Conservation (phyloP, 768 basidiomycete genomes). For the Xanthoconium purpureum region DNA sequence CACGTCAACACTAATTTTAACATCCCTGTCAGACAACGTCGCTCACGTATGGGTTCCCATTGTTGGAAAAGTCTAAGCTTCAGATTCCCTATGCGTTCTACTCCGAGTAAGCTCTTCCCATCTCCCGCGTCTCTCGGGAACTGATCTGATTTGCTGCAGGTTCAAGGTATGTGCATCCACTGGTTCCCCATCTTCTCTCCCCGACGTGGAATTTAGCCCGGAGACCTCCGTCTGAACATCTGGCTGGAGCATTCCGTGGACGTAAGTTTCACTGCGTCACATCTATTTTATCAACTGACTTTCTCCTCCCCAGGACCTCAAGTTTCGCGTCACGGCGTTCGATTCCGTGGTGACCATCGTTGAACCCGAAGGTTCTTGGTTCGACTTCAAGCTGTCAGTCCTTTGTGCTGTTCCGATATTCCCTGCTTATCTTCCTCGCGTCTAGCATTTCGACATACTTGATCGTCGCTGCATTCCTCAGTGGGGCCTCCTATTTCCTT, state of each 20-base stretch:
- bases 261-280: constrained; percentile 37
- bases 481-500: constrained; percentile 59
- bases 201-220: constrained; percentile 47
- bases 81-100: constrained; percentile 71
- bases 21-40: constrained; percentile 51
- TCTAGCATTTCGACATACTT: constrained; percentile 65
- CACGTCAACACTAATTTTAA: not conserved
- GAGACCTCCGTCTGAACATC: constrained; percentile 67
- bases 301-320: constrained; percentile 42
- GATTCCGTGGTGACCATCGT: constrained; percentile 77
- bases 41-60: constrained; percentile 47
- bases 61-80: constrained; percentile 56
- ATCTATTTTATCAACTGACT: not conserved
- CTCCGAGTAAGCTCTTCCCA: constrained; percentile 64
- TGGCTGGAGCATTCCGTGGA: constrained; percentile 73
- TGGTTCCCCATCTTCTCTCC: not conserved
- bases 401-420: not conserved
- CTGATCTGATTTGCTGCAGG: constrained; percentile 32
- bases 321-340: constrained; percentile 63
- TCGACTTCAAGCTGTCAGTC: constrained; percentile 78
- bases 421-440: constrained; percentile 1
- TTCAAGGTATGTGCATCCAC: constrained; percentile 49
- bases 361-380: constrained; percentile 72
- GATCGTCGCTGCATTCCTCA: constrained; percentile 61
- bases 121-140: not conserved